Conservation (phyloP, 108 stramenopile species). For the Nitzschia putrida region DNA sequence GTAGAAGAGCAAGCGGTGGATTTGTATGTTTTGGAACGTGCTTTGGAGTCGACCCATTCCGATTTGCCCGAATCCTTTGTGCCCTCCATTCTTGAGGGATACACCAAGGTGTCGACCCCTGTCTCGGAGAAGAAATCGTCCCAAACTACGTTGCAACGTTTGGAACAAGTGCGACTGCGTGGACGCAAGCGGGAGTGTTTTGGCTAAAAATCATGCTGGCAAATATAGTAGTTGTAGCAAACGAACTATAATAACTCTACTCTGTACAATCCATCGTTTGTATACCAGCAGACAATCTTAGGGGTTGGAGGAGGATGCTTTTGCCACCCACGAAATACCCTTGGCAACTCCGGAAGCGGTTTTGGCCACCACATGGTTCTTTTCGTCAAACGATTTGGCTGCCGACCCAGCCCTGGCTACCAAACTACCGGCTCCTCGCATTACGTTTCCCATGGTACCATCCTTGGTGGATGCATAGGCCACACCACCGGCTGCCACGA, state of each 20-base stretch:
- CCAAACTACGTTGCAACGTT: conserved; percentile 54
- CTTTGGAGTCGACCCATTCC: conserved; percentile 91
- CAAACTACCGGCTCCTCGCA: not conserved
- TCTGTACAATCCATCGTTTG: too few species aligned
- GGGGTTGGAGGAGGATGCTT: not conserved
- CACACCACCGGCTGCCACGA: not conserved
- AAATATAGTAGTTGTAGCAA: too few species aligned
- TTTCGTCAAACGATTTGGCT: conserved; percentile 4
- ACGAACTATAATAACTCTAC: too few species aligned
- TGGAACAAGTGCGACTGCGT: conserved; percentile 83
- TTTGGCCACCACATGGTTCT: conserved; percentile 2
- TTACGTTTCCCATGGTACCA: conserved; percentile 1
- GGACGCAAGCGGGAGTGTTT: conserved; percentile 94
- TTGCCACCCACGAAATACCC: not conserved
- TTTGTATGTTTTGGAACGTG: conserved; percentile 94
- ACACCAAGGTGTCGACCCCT: conserved; percentile 14
- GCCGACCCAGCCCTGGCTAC: not conserved
- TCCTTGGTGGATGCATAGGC: conserved; percentile 8
- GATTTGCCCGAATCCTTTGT: conserved; percentile 64
- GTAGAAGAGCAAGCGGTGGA: conserved; percentile 97
- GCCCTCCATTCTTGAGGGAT: conserved; percentile 58
- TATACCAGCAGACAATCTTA: not conserved
- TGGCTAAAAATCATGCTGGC: conserved; percentile 54
- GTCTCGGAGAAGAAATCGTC: conserved; percentile 18
- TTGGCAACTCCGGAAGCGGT: conserved; percentile 2